Evolutionary conservation across 2,329 filamentous ascomycete genomes (phyloP), one percentile per base, ranked within the genome.

Genomic region (Aspergillus fijiensis): DNA sequence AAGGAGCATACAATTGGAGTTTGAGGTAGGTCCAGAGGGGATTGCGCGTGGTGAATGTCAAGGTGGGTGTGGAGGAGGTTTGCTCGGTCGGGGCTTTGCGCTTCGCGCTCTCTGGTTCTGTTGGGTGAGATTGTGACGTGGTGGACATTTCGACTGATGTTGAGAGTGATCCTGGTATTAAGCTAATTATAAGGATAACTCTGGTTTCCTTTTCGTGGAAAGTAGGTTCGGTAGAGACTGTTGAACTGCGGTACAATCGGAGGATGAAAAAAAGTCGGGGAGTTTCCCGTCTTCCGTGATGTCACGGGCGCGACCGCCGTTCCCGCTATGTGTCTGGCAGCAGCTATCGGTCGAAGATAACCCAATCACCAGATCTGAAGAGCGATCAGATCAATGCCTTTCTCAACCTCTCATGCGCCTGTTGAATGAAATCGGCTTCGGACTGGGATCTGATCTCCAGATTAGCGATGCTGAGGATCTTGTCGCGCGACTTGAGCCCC

Each of bases 401-500:
- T 16, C 67, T 47, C 2, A 72, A 51, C 45, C 51, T 62, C 54
- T 64, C 52, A 14, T 52, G 67, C 21, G 64, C 62, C 47, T 60
- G 52, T 23, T 65, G 65, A 2, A 77, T 58, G 49, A 69, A 72
- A 1, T 55, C 61, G 10, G 75, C 63, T 55, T 74, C 71, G 49
- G 76, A 73, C 0, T 72, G 74, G 2, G 57, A 45, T 7, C 65
- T 61, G 66, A 77, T 68, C 52, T 66, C 60, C 42, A 74, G 50
- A 21, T 67, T 65, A 45, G 63, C 61, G 16, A 77, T 66, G 51
- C 72, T 67, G 49, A 89, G 73, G 0, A 82, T 87, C 75, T 91
- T 92, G 49, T 88, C 84, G 59, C 84, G 81, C 21, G 84, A 87
- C 71, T 87, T 90, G 56, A 82, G 70, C 0, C 89, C 89, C 16